Evolutionary conservation across 2,329 filamentous ascomycete species (phyloP).

Genomic region (Claviceps sp.): DNA sequence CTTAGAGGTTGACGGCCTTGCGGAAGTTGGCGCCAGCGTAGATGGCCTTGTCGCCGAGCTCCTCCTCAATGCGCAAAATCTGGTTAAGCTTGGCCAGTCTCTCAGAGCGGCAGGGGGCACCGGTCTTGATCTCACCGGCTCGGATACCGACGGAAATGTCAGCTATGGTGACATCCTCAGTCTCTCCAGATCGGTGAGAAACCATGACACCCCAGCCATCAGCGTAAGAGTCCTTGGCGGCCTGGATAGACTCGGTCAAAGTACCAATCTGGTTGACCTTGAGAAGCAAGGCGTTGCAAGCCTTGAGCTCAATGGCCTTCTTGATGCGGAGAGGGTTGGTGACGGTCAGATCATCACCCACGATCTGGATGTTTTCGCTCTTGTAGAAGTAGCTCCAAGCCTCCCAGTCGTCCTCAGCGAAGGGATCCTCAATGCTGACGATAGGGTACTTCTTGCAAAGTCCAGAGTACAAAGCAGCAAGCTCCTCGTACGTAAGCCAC

Average conservation of each 20-base stretch:
- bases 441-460: constrained; percentile 95
- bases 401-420: constrained; percentile 99
- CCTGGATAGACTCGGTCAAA: constrained; percentile 96
- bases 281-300: constrained; percentile 92
- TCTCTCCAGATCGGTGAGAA: constrained; percentile 97
- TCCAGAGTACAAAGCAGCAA: constrained; percentile 79
- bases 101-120: constrained; percentile 91
- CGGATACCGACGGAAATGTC: constrained; percentile 96
- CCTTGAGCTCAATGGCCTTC: constrained; percentile 98
- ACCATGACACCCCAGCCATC: constrained; percentile 99
- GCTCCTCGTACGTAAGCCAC: constrained; percentile 98
- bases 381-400: constrained; percentile 99
- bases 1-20: constrained; percentile 75
- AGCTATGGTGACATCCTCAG: constrained; percentile 97
- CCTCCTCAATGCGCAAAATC: constrained; percentile 98
- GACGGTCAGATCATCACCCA: constrained; percentile 96
- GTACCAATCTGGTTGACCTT: constrained; percentile 99
- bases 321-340: constrained; percentile 99
- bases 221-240: constrained; percentile 94
- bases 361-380: constrained; percentile 95
- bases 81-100: constrained; percentile 99
- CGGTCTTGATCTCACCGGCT: constrained; percentile 96
- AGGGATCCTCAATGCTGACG: constrained; percentile 96
- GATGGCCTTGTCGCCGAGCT: constrained; percentile 81
- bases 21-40: constrained; percentile 92